Conservation (phyloP, 495 filamentous ascomycete genomes). For the Barbatosphaeria neglecta region DNA sequence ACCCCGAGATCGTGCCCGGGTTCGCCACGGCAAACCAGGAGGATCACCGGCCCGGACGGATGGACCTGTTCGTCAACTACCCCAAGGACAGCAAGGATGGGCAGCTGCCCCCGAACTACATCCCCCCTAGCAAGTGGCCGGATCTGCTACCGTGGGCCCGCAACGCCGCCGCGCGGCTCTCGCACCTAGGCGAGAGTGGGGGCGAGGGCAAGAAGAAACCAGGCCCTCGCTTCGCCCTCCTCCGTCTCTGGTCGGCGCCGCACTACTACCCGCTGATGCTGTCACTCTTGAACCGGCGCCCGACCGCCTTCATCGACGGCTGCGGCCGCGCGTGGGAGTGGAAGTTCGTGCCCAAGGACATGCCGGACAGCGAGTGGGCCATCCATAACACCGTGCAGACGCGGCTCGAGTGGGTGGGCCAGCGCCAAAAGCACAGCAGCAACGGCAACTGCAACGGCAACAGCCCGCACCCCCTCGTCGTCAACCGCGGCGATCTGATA, state of each 20-base stretch:
- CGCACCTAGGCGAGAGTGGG: too few relatives aligned
- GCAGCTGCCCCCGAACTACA: slow-evolving; percentile 7
- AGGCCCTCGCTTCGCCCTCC: slow-evolving; percentile 25
- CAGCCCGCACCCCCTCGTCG: too few relatives aligned
- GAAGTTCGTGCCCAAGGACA: slow-evolving; percentile 41
- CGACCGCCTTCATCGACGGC: slow-evolving; percentile 25
- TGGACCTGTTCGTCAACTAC: slow-evolving; percentile 35
- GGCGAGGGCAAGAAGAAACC: too few relatives aligned
- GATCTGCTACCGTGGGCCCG: slow-evolving; percentile 14
- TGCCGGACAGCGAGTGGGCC: slow-evolving; percentile 30
- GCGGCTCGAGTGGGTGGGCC: slow-evolving; percentile 10
- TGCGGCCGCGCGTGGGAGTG: slow-evolving; percentile 31
- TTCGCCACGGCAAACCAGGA: slow-evolving; percentile 25
- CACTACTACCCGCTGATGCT: slow-evolving; percentile 41
- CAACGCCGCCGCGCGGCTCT: slow-evolving; percentile 14
- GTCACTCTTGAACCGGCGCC: slow-evolving; percentile 16
- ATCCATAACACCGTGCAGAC: slow-evolving; percentile 24
- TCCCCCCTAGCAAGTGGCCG: slow-evolving; percentile 18
- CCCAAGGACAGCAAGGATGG: slow-evolving; percentile 6
- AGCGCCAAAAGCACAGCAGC: slow-evolving; percentile 2
- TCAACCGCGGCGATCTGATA: too few relatives aligned
- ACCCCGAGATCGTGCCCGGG: slow-evolving; percentile 16
- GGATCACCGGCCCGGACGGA: slow-evolving; percentile 16
- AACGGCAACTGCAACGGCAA: too few relatives aligned
- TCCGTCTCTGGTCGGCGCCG: slow-evolving; percentile 37